Conservation (phyloP, 768 basidiomycete genomes). For the Pulveroboletus sp. region DNA sequence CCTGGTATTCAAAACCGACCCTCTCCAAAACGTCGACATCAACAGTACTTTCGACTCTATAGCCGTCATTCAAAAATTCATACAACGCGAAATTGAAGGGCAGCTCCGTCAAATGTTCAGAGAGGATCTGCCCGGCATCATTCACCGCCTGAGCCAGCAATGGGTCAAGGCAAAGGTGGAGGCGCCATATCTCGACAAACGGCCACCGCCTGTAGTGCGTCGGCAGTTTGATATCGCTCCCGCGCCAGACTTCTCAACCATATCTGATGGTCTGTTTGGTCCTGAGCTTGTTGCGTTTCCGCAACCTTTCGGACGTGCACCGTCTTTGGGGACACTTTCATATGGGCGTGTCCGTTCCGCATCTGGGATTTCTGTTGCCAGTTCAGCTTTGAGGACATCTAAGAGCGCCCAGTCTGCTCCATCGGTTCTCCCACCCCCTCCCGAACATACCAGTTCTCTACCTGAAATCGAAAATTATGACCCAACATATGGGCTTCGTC, state of each 20-base stretch:
- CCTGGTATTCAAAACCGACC: conserved; percentile 99
- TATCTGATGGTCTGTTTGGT: conserved; percentile 14
- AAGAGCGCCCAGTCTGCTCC: conserved; percentile 20
- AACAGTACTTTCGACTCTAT: conserved; percentile 98
- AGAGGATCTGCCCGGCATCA: conserved; percentile 94
- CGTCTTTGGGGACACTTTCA: conserved; percentile 17
- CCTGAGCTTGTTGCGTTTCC: conserved; percentile 15
- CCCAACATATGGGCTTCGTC: conserved; percentile 92
- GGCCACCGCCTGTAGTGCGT: conserved; percentile 35
- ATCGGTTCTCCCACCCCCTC: no score
- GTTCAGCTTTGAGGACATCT: conserved; percentile 27
- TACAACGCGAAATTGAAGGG: conserved; percentile 95
- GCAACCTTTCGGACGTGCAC: conserved; percentile 24
- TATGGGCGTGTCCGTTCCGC: conserved; percentile 35
- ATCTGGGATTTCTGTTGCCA: conserved; percentile 40
- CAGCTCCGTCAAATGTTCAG: conserved; percentile 98
- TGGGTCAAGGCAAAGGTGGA: conserved; percentile 96
- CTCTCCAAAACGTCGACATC: conserved; percentile 95
- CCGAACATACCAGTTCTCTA: no score
- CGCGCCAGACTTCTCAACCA: conserved; percentile 37
- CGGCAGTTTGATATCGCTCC: conserved; percentile 38
- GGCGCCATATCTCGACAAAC: conserved; percentile 74
- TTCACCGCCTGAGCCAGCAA: conserved; percentile 91
- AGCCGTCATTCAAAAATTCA: conserved; percentile 95
- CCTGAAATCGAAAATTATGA: conserved; percentile 80